Conservation (phyloP, 2,329 filamentous ascomycete genomes). For the Colletotrichum phormii region DNA sequence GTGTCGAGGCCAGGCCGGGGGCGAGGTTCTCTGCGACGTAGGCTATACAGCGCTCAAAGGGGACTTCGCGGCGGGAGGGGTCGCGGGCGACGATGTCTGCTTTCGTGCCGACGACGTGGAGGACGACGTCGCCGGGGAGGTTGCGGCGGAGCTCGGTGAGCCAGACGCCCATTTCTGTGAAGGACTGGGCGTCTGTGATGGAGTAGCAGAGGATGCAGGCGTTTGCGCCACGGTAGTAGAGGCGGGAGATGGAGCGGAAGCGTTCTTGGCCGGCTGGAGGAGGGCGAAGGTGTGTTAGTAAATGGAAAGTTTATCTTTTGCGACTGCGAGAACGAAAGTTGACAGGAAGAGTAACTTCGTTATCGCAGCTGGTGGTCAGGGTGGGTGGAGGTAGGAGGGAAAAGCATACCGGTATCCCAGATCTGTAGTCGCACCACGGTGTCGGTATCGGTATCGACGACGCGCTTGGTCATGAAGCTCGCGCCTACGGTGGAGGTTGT, state of each 20-base stretch:
- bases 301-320: background rate
- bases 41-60: slow-evolving; percentile 94
- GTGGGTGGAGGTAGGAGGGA: background rate
- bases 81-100: slow-evolving; percentile 90
- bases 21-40: slow-evolving; percentile 94
- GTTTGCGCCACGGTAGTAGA: slow-evolving; percentile 97
- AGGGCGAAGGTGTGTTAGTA: background rate
- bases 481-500: slow-evolving; percentile 81
- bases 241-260: slow-evolving; percentile 91
- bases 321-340: background rate
- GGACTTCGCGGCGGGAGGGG: slow-evolving; percentile 81
- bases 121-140: slow-evolving; percentile 80
- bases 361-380: too few species aligned
- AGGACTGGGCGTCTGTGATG: slow-evolving; percentile 87
- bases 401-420: slow-evolving; percentile 82
- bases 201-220: slow-evolving; percentile 95
- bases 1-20: slow-evolving; percentile 74
- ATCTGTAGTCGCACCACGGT: slow-evolving; percentile 92
- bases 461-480: slow-evolving; percentile 82
- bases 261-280: slow-evolving; percentile 84
- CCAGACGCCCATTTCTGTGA: slow-evolving; percentile 94
- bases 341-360: background rate
- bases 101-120: slow-evolving; percentile 96
- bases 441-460: slow-evolving; percentile 85
- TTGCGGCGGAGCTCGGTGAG: slow-evolving; percentile 86